phyloP scores from a whole-genome alignment of 2,329 filamentous ascomycete genomes.

The Colletotrichum sp. region DNA sequence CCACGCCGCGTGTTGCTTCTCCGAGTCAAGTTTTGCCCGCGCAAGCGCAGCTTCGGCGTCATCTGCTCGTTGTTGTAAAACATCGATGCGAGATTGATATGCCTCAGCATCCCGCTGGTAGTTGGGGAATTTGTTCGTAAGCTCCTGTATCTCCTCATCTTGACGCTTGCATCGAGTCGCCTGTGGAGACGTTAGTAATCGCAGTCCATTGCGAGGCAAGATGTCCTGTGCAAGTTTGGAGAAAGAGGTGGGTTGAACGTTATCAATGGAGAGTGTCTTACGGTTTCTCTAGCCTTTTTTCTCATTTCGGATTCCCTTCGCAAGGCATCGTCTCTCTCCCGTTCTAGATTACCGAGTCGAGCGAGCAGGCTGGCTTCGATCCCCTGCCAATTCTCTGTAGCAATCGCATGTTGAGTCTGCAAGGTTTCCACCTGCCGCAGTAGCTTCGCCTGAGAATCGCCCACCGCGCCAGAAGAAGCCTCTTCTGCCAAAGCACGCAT shows the following conservation, averaged over 20 bases:
- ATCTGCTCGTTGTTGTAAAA: conserved; percentile 68
- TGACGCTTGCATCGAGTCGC: conserved; percentile 68
- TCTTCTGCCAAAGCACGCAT: conserved; percentile 88
- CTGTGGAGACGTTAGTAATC: conserved; percentile 43
- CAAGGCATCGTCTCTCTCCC: conserved; percentile 85
- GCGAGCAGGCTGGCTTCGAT: conserved; percentile 87
- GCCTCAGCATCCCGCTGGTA: conserved; percentile 68
- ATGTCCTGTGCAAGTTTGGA: background rate
- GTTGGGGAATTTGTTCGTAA: conserved; percentile 66
- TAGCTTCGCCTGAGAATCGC: conserved; percentile 87
- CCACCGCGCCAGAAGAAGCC: conserved; percentile 79
- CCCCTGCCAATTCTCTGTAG: conserved; percentile 96
- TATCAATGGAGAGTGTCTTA: conserved; percentile 47
- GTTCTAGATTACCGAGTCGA: conserved; percentile 79
- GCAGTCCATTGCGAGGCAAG: background rate
- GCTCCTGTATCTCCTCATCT: conserved; percentile 83
- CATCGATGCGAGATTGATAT: conserved; percentile 63
- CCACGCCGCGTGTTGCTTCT: conserved; percentile 51
- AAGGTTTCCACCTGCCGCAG: conserved; percentile 93
- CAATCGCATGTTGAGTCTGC: conserved; percentile 92
- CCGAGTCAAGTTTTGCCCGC: conserved; percentile 55
- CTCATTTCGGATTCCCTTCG: conserved; percentile 86
- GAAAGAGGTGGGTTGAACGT: background rate
- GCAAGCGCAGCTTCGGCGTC: conserved; percentile 69
- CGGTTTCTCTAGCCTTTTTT: conserved; percentile 86